Percentiles rank a stretch among this genome's conserved stretches.
Conservation (phyloP, 768 basidiomycete species). For the Lentinula lateritia region DNA sequence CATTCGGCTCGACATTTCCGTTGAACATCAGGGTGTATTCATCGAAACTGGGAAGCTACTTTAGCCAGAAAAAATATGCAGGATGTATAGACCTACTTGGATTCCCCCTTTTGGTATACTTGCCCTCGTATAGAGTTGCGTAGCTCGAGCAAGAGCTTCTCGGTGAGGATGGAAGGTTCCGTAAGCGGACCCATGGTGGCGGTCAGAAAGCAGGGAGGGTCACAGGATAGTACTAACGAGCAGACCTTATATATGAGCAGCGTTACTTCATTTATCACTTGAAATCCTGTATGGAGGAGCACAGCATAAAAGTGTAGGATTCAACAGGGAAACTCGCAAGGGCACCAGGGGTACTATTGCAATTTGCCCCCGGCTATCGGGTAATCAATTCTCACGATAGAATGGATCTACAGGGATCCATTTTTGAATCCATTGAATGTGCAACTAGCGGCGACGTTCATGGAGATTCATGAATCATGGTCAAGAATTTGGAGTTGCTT, state of each 20-base stretch:
- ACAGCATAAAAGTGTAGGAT: background rate
- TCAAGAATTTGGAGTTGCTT: background rate
- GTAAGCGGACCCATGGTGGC: background rate
- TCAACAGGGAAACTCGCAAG: background rate
- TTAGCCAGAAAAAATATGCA: background rate
- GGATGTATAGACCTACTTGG: slow-evolving; percentile 14
- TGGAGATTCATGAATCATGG: no score
- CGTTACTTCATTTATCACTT: background rate
- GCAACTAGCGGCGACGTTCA: background rate
- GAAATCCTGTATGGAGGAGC: background rate
- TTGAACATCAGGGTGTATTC: slow-evolving; percentile 65
- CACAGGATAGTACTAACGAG: background rate
- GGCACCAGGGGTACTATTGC: background rate
- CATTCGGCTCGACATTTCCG: slow-evolving; percentile 57
- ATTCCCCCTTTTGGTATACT: slow-evolving; percentile 19
- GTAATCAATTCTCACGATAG: background rate
- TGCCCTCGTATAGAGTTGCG: slow-evolving; percentile 19
- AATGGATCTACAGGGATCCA: background rate
- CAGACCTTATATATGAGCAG: background rate
- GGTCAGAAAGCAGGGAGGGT: background rate
- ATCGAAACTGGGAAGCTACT: slow-evolving; percentile 29
- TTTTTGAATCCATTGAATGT: background rate
- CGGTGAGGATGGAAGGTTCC: slow-evolving; percentile 1
- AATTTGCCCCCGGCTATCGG: background rate
- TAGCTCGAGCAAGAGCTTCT: slow-evolving; percentile 14